Evolutionary conservation across 2,329 filamentous ascomycete genomes (phyloP), one percentile per base, ranked within the genome.

Genomic region (Teratosphaeria nubilosa): DNA sequence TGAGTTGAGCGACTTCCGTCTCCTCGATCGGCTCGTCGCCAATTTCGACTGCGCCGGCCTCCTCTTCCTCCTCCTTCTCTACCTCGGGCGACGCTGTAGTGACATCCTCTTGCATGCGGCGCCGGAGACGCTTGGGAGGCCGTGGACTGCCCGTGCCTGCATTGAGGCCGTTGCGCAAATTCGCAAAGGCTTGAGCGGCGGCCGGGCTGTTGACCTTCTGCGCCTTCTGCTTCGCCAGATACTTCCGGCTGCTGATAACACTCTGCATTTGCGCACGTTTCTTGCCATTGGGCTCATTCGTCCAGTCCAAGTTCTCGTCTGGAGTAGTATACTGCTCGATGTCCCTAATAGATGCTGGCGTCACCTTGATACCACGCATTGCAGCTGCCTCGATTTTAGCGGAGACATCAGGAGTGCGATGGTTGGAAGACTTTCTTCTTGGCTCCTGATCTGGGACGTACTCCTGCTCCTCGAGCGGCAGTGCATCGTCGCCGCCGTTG

Each of bases 241-340:
- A 32, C 34, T 58, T 58, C 14, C 56, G 31, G 34, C 32, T 45
- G 32, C 27, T 24, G 52, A 58, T 58, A 5, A 53, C 30, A 13
- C 31, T 54, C 34, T 57, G 58, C 31, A 57, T 25, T 30, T 30
- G 50, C 51, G 32, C 13, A 13, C 58, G 58, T 22, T 51, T 48
- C 10, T 51, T 25, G 14, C 14, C 25, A 24, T 51, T 20, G 37
- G 22, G 37, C 13, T 16, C 30, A 14, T 54, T 34, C 7, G 45
- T 51, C 58, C 58, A 59, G 52, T 59, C 41, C 7, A 59, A 41
- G 50, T 55, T 30, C 52, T 59, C 58, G 30, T 48, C 55, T 13
- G 55, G 51, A 22, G 27, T 45, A 37, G 51, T 57, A 22, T 59
- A 59, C 37, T 24, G 20, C 16, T n/a, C 24, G 31, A 59, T 55